These are phyloP conservation scores for Paspalum vaginatum DNA, from an alignment of 176 grass and related monocot species.

Conservation along the genomic window DNA sequence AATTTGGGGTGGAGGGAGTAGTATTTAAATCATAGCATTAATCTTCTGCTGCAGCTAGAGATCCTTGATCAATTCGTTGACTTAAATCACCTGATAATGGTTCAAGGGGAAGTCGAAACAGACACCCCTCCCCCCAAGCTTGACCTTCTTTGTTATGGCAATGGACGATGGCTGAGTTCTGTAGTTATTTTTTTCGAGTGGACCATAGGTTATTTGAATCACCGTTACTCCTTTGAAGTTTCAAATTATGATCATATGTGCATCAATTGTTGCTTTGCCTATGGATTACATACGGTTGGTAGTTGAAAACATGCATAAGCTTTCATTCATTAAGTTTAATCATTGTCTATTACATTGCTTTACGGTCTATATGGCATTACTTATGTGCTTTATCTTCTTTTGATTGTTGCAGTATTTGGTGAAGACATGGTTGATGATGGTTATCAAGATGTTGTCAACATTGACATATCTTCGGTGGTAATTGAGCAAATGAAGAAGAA, in stretches of 20 bases:
- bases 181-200: neutral
- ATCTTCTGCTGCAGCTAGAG: neutral
- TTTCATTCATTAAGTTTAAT: constrained; percentile 7
- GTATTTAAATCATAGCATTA: neutral
- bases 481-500: constrained; percentile 91
- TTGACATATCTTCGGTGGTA: constrained; percentile 92
- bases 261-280: neutral
- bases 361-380: constrained; percentile 10
- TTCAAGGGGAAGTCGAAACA: neutral
- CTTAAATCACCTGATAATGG: neutral
- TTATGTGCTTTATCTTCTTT: constrained; percentile 21
- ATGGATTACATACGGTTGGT: neutral
- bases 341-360: constrained; percentile 14
- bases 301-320: neutral
- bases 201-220: constrained; percentile 1
- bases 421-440: constrained; percentile 81
- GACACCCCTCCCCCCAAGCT: neutral
- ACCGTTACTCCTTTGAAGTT: neutral
- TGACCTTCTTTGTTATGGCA: neutral
- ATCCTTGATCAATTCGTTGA: neutral
- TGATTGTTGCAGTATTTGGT: constrained; percentile 64
- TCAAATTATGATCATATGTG: neutral
- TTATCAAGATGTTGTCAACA: constrained; percentile 74
- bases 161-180: neutral
- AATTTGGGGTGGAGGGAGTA: neutral